Conservation (phyloP, 2,329 filamentous ascomycete species). For the Alternaria metachromatica region DNA sequence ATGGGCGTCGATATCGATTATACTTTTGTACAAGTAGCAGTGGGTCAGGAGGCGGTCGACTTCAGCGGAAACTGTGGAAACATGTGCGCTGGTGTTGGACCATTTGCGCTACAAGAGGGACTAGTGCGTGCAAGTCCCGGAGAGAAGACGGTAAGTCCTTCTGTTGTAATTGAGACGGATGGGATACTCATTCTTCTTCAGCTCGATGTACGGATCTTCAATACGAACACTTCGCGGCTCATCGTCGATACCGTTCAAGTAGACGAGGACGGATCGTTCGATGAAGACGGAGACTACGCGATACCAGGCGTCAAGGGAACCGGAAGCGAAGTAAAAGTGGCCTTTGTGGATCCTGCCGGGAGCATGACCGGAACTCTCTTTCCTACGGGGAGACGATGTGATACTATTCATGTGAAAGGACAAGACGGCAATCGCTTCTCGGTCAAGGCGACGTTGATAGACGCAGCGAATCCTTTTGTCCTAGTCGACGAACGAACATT, state of each 20-base stretch:
- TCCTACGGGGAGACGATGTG: conserved; percentile 63
- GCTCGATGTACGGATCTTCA: conserved; percentile 63
- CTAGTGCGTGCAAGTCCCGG: conserved; percentile 50
- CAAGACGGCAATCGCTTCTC: conserved; percentile 38
- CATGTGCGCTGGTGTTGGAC: conserved; percentile 71
- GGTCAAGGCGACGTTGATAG: conserved; percentile 62
- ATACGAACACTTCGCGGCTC: conserved; percentile 71
- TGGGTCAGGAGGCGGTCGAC: conserved; percentile 67
- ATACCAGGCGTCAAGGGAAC: conserved; percentile 70
- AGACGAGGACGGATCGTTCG: conserved; percentile 51
- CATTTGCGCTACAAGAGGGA: conserved; percentile 65
- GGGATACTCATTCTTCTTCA: conserved; percentile 5
- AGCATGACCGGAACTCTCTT: conserved; percentile 67
- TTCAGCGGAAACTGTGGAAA: conserved; percentile 76
- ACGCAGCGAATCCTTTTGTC: conserved; percentile 68
- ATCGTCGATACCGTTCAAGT: conserved; percentile 62
- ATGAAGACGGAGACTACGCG: conserved; percentile 59
- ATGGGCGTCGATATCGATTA: conserved; percentile 66
- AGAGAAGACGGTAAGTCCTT: conserved; percentile 19
- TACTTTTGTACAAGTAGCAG: conserved; percentile 73
- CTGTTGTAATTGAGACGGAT: not conserved
- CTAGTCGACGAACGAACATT: conserved; percentile 63
- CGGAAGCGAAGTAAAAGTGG: conserved; percentile 63
- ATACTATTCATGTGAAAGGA: conserved; percentile 51
- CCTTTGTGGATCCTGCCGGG: conserved; percentile 68